Evolutionary conservation across 78 protist genomes (phyloP), one percentile per base, ranked within the genome.

Genomic region (Speleostelium caveatum): DNA sequence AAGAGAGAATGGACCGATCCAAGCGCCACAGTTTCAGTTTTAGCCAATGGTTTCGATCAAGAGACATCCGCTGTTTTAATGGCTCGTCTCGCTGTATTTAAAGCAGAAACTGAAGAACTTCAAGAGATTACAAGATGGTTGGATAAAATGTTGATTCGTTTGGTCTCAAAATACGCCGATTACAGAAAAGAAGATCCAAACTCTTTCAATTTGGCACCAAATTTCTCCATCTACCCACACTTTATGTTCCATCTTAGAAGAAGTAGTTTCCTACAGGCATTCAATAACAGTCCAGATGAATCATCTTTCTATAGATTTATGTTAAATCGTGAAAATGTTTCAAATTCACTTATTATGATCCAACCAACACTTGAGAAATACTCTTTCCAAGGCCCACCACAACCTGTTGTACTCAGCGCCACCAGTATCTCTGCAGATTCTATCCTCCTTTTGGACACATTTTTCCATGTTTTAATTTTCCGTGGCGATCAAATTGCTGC

Each of bases 231-330:
- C 45, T 98, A 97, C 76, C 99, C 99, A 26, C 99, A 97, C 93
- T 98, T 98, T 72, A 97, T 99, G 98, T 99, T 97, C 96, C 99
- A 99, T 93, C 75, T 99, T 61, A 97, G 99, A 17, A 95, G 99
- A 24, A 88, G 97, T 14, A 93, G 83, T 33, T 97, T 97, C 87
- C 58, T 99, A n/a, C 98, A 97, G 53, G 97, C 95, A 32, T 98
- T 98, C 83, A 96, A 96, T 94, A 24, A 45, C 86, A 53, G 95
- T 17, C 99, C 99, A 1, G 99, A 99, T 85, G 99, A 99, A 89
- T 97, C 99, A 1, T 75, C 96, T 2, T 97, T 90, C 92, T 97
- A 76, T 93, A 73, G 95, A 38, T 62, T 92, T 49, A 76, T 66
- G 94, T 80, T 98, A 53, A 77, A 61, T 67, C 65, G 96, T 22